Base-by-base conservation (phyloP, 148 eudicot genomes). In the Arctostaphylos glauca region DNA sequence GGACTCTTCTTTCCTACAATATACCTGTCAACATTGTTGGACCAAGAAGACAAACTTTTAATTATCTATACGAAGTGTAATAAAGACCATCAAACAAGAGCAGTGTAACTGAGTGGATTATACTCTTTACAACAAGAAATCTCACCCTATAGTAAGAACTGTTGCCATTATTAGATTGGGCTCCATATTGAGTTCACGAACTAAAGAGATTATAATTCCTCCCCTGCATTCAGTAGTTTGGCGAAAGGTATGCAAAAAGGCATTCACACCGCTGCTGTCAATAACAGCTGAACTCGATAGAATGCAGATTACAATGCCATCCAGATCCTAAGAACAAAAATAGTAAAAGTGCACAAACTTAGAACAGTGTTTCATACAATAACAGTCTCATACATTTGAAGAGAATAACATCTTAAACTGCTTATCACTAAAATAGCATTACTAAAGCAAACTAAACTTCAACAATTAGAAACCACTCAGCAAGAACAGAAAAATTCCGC, bases 71-170 rank as follows among this genome's bases (percentile, higher is more conserved):
- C n/a, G 49, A 18, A 43, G 0, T 43, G 25, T 43, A 41, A 6
- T 43, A 52, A 78, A 41, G 68, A 44, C 50, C 9, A n/a, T 19
- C 41, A 23, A 46, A 23, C 19, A n/a, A 56, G 3, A 56, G 53
- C 43, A 55, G 19, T 8, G 2, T 4, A 74, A 56, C 16, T 12
- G 53, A 71, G 23, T 43, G 81, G 15, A 67, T 31, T 43, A 6
- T 6, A 75, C 21, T 21, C 21, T 54, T 53, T 10, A 43, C 43
- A 54, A 49, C 41, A 16, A 47, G 48, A 49, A 59, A 23, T 41
- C 94, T 91, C 90, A 94, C 99, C 97, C 86, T n/a, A 89, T 80
- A 38, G 90, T 81, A 72, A 96, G 84, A 80, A 94, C 81, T 74
- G 95, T 91, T 64, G 94, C 88, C 21, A 85, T 78, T 84, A 94